These are phyloP conservation scores for Ceratonia siliqua DNA, from an alignment of 306 rosid genomes.

Conservation along the genomic window DNA sequence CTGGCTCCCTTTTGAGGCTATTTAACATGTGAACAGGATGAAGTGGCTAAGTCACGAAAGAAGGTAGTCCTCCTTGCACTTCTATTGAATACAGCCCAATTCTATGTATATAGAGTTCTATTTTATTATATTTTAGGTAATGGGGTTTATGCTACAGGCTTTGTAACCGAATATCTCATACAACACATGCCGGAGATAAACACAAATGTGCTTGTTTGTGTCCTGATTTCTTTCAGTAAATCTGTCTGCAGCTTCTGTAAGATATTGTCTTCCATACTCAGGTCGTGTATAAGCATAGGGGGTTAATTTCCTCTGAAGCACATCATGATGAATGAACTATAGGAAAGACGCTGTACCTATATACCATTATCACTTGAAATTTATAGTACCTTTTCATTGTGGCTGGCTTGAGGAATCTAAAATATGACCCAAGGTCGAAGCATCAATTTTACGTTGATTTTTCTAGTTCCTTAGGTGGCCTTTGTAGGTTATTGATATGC, in stretches of 20 bases:
- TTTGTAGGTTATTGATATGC: neutral
- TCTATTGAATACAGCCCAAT: slow-evolving; percentile 15
- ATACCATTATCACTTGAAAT: slow-evolving; percentile 3
- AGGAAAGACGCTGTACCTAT: neutral
- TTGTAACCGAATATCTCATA: slow-evolving; percentile 38
- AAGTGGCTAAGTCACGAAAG: slow-evolving; percentile 19
- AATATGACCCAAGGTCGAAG: neutral
- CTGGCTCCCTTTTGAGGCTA: slow-evolving; percentile 30
- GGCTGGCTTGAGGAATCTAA: neutral
- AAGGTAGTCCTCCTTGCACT: slow-evolving; percentile 24
- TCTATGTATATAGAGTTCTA: slow-evolving; percentile 43
- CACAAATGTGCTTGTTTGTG: slow-evolving; percentile 39
- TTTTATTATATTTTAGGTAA: slow-evolving; percentile 5
- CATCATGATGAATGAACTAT: slow-evolving; percentile 15
- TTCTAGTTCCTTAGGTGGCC: neutral
- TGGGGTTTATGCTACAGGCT: slow-evolving; percentile 40
- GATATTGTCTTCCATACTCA: slow-evolving; percentile 7
- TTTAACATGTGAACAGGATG: slow-evolving; percentile 17
- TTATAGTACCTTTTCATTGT: neutral
- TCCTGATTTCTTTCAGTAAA: slow-evolving; percentile 23
- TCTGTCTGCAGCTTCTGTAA: slow-evolving; percentile 29
- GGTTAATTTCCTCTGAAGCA: slow-evolving; percentile 16
- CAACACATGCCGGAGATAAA: slow-evolving; percentile 32
- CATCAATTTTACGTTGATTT: neutral
- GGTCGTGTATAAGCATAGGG: slow-evolving; percentile 23